Conservation (phyloP, 345 rosid genomes). For the Eucalyptus shirleyi region DNA sequence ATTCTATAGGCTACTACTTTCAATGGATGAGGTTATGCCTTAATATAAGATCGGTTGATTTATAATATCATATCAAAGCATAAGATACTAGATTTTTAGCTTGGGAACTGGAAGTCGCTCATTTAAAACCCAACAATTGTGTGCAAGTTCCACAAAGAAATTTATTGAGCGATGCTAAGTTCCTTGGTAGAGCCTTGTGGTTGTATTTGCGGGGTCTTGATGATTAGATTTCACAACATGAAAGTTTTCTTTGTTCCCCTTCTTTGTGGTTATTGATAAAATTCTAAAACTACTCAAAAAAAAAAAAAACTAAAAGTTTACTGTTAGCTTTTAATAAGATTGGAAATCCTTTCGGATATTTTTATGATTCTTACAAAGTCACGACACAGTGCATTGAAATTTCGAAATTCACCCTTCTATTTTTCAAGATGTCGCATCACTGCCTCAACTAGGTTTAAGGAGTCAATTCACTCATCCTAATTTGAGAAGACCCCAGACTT, state of each 20-base stretch:
- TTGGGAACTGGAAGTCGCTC: fast-evolving
- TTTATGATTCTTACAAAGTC: neutral
- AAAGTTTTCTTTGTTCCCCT: neutral
- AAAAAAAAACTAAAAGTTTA: neutral
- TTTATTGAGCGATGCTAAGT: neutral
- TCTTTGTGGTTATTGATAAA: neutral
- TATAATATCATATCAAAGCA: neutral
- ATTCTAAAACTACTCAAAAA: neutral
- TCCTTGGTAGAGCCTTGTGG: neutral
- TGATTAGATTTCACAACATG: neutral
- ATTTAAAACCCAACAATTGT: neutral
- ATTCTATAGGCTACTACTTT: neutral
- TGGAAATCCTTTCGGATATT: neutral
- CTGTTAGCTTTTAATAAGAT: neutral
- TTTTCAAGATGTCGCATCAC: neutral
- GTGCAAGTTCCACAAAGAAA: neutral
- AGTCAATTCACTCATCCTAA: neutral
- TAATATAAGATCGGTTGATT: neutral
- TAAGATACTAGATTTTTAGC: neutral
- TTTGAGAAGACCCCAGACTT: neutral
- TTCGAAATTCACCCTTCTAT: fast-evolving
- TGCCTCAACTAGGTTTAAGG: neutral
- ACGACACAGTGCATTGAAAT: neutral
- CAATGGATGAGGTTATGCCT: neutral
- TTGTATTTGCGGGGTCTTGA: neutral